These are phyloP conservation scores for Enterospora canceri DNA, from an alignment of 371 early-diverging fungal species.

Conservation along the genomic window DNA sequence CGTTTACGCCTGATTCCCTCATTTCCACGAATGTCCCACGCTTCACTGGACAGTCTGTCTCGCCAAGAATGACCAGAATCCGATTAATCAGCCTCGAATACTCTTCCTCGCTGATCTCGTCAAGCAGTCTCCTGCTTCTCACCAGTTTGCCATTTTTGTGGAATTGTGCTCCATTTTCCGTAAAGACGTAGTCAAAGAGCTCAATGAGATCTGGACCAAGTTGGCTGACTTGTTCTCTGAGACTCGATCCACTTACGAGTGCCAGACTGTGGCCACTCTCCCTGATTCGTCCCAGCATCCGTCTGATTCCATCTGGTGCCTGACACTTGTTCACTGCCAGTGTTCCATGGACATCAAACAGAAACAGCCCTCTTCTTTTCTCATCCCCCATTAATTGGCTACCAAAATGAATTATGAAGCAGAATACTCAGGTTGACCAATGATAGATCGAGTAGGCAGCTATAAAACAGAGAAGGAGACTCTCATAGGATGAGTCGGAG, in stretches of 20 bases:
- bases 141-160: conserved; percentile 64
- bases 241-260: conserved; percentile 93
- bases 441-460: no score
- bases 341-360: conserved; percentile 98
- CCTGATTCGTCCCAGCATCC: conserved; percentile 66
- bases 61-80: conserved; percentile 76
- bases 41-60: conserved; percentile 64
- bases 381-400: no score
- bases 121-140: conserved; percentile 68
- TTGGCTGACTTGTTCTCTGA: conserved; percentile 89
- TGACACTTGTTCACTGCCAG: conserved; percentile 67
- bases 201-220: conserved; percentile 78
- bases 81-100: conserved; percentile 82
- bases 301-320: conserved; percentile 65
- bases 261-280: conserved; percentile 79
- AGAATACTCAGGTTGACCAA: no score
- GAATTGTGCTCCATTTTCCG: conserved; percentile 94
- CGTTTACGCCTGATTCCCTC: conserved; percentile 95
- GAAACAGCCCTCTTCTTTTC: conserved; percentile 56
- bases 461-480: no score
- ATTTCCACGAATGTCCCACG: conserved; percentile 95
- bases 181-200: conserved; percentile 86
- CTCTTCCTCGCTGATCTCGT: conserved; percentile 79
- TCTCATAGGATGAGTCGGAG: no score
- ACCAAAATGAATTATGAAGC: no score